A percentile compares a stretch with the other conserved stretches of the same genome.
phyloP scores from a whole-genome alignment of 768 basidiomycete species.

The Stropharia rugosoannulata region DNA sequence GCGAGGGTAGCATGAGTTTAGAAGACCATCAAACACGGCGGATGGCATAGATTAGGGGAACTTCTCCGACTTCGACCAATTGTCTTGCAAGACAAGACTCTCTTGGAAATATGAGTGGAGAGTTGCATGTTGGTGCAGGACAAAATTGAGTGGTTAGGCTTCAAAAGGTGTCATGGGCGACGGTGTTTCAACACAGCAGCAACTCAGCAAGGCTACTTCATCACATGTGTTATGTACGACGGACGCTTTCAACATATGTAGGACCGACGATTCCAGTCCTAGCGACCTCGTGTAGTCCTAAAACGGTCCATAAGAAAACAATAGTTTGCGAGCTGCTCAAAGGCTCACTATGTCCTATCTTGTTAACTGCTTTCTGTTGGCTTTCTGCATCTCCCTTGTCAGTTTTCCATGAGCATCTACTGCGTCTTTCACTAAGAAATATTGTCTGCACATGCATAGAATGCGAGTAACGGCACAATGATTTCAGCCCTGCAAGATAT shows the following conservation, averaged over 20 bases:
- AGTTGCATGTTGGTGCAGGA: constrained; percentile 51
- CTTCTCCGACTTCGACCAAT: constrained; percentile 59
- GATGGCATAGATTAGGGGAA: constrained; percentile 48
- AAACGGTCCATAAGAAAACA: background rate
- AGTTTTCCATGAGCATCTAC: constrained; percentile 70
- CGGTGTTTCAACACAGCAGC: constrained; percentile 72
- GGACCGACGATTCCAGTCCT: constrained; percentile 60
- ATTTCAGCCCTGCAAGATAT: background rate
- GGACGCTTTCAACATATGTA: constrained; percentile 53
- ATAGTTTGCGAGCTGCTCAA: background rate
- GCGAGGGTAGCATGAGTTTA: constrained; percentile 56
- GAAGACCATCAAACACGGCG: constrained; percentile 55
- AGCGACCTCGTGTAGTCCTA: constrained; percentile 77
- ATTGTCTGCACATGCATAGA: constrained; percentile 46
- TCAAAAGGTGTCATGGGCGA: constrained; percentile 69
- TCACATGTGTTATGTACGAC: constrained; percentile 55
- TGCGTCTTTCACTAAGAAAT: constrained; percentile 91
- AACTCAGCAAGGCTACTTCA: constrained; percentile 45
- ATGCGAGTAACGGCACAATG: background rate
- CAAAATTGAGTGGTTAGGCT: constrained; percentile 61
- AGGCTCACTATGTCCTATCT: constrained; percentile 82
- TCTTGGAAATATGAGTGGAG: constrained; percentile 67
- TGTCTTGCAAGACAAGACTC: constrained; percentile 61
- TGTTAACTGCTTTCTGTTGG: constrained; percentile 87
- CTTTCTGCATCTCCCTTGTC: constrained; percentile 60